These are phyloP conservation scores for Trichoderma afroharzianum DNA, from an alignment of 2,329 filamentous ascomycete species.

Conservation along the genomic window DNA sequence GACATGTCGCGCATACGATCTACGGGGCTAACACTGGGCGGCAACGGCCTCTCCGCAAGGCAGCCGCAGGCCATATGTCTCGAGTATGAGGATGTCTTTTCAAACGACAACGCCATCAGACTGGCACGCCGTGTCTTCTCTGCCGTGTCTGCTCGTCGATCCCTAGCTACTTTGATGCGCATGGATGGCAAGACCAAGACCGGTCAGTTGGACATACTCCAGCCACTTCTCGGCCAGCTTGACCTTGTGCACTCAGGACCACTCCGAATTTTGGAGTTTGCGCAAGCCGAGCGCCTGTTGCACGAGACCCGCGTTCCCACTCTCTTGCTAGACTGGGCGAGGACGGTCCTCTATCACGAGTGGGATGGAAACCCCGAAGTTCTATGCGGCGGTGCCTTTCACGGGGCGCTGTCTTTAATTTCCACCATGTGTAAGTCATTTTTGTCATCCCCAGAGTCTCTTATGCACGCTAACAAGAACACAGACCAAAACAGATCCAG, in stretches of 20 bases:
- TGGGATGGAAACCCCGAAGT: conserved; percentile 77
- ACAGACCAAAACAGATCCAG: conserved; percentile 59
- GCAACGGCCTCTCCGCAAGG: conserved; percentile 42
- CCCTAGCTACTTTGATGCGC: conserved; percentile 44
- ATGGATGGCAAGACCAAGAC: conserved; percentile 36
- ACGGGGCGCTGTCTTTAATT: conserved; percentile 73
- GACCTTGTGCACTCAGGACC: conserved; percentile 48
- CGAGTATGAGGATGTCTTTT: conserved; percentile 61
- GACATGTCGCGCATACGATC: conserved; percentile 60
- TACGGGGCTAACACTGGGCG: conserved; percentile 48
- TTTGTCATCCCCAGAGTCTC: no score
- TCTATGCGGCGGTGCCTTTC: conserved; percentile 65
- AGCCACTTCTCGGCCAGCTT: conserved; percentile 50
- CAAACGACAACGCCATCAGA: conserved; percentile 56
- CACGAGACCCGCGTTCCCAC: conserved; percentile 57
- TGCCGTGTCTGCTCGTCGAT: conserved; percentile 51
- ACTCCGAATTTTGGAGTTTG: conserved; percentile 46
- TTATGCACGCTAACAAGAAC: not conserved
- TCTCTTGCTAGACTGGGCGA: conserved; percentile 65
- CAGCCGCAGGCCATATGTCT: conserved; percentile 51
- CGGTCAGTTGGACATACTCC: conserved; percentile 37
- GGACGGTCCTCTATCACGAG: conserved; percentile 69
- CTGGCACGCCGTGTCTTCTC: conserved; percentile 57
- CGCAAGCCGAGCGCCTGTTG: conserved; percentile 47
- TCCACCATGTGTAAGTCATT: conserved; percentile 63